Conservation (phyloP, 345 rosid genomes). For the Streptanthus diversifolius region DNA sequence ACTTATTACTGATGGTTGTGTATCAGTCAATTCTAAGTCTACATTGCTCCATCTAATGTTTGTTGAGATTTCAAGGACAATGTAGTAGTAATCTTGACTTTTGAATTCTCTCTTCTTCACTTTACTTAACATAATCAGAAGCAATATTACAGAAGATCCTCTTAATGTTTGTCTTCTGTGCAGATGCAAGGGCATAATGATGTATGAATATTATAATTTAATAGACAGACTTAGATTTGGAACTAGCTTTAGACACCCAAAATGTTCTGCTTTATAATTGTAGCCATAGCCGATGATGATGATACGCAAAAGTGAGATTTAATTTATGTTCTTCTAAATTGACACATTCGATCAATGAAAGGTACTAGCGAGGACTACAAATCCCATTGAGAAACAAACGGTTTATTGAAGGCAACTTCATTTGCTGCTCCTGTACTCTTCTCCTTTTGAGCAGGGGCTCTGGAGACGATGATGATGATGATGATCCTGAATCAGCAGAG, state of each 20-base stretch:
- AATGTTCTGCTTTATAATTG: conserved; percentile 5
- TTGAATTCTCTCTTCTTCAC: conserved; percentile 7
- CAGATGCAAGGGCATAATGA: not conserved
- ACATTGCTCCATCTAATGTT: not conserved
- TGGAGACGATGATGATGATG: conserved; percentile 42
- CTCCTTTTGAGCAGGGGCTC: conserved; percentile 57
- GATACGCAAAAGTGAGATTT: conserved; percentile 8
- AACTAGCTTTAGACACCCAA: conserved; percentile 21
- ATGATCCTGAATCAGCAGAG: conserved; percentile 44
- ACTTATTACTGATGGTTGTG: conserved; percentile 12
- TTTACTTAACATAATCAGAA: not conserved
- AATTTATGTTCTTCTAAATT: conserved; percentile 13
- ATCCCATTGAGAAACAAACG: conserved; percentile 60
- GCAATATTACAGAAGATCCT: not conserved
- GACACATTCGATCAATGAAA: conserved; percentile 11
- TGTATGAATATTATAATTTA: not conserved
- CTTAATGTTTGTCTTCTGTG: not conserved
- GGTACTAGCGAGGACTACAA: conserved; percentile 58
- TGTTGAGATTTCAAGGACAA: conserved; percentile 25
- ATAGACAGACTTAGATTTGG: not conserved
- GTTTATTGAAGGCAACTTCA: conserved; percentile 56
- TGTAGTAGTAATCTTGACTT: not conserved
- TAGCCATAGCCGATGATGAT: not conserved
- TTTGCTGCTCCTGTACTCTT: conserved; percentile 62
- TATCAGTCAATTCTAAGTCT: not conserved